Base-by-base conservation (phyloP, 129 eudicot genomes). In the Flaveria linearis region DNA sequence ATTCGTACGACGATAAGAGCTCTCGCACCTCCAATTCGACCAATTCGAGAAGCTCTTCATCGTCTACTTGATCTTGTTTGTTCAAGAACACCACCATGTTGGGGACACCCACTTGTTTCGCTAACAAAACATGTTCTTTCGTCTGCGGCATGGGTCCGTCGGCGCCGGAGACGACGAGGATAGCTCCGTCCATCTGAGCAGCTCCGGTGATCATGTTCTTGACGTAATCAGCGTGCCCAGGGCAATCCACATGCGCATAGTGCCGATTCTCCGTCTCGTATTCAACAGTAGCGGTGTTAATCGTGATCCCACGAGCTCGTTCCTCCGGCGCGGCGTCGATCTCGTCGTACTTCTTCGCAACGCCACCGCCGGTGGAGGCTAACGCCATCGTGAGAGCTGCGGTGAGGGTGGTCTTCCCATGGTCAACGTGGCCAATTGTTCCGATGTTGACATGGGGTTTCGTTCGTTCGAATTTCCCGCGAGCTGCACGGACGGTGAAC, bases 111-210 rank as follows among this genome's bases (percentile, higher is more conserved):
- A 91, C 97, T 71, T 91, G 97, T 53, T 89, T 89, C 0, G 97
- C 97, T 10, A 92, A 52, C 41, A 92, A 62, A 0, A 92, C 91
- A 66, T 91, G 97, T 47, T 91, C 97, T 25, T 91, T 91, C 5
- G 97, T 91, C 73, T 91, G 95, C 0, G 97, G 97, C 97, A 92
- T 92, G 46, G 97, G 96, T 0, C 97, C 97, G 23, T 92, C 96
- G 58, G 97, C 96, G 28, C 96, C 97, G 60, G 96, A 91, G 30
- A 83, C 88, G 11, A 89, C 97, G 22, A 91, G 84, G 76, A 91
- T 91, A 7, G 96, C 97, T 7, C 97, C 97, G 83, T 91, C 97
- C 97, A 91, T 91, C 69, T 90, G 96, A 50, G 92, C 96, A 14
- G 96, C 96, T 14, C 92, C 96, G 33, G 96, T 90, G 10, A 90